These are phyloP conservation scores for Thielaviopsis euricoi DNA, from an alignment of 2,329 filamentous ascomycete species.

Conservation along the genomic window DNA sequence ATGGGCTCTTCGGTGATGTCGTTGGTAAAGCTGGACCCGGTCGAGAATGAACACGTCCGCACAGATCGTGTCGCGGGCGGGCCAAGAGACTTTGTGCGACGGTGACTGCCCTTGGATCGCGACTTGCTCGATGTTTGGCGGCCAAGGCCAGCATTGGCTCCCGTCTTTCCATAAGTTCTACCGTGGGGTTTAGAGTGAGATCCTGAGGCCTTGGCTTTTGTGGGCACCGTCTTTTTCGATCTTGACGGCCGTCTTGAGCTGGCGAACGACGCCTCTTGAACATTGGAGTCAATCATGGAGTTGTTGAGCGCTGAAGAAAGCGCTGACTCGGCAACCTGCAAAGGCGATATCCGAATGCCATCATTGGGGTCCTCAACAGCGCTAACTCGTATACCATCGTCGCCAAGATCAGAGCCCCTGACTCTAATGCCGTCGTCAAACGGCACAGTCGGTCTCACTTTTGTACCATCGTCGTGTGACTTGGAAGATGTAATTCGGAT, in stretches of 20 bases:
- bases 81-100: constrained; percentile 7
- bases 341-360: constrained; percentile 18
- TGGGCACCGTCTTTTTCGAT: background rate
- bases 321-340: constrained; percentile 15
- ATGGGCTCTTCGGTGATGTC: constrained; percentile 24
- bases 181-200: background rate
- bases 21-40: constrained; percentile 21
- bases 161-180: background rate
- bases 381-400: constrained; percentile 1
- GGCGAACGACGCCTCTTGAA: constrained; percentile 14
- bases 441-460: constrained; percentile 19
- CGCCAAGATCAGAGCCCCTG: constrained; percentile 4
- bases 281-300: constrained; percentile 25
- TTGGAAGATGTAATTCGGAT: background rate
- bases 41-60: constrained; percentile 9
- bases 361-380: constrained; percentile 18
- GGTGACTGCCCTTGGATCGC: constrained; percentile 1
- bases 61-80: constrained; percentile 8
- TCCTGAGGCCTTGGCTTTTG: background rate
- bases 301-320: constrained; percentile 11
- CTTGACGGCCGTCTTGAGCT: background rate
- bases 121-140: background rate
- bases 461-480: constrained; percentile 19
- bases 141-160: background rate
- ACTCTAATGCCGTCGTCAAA: constrained; percentile 19